These are phyloP conservation scores for Cornus florida DNA, from an alignment of 148 eudicot genomes.

Conservation along the genomic window DNA sequence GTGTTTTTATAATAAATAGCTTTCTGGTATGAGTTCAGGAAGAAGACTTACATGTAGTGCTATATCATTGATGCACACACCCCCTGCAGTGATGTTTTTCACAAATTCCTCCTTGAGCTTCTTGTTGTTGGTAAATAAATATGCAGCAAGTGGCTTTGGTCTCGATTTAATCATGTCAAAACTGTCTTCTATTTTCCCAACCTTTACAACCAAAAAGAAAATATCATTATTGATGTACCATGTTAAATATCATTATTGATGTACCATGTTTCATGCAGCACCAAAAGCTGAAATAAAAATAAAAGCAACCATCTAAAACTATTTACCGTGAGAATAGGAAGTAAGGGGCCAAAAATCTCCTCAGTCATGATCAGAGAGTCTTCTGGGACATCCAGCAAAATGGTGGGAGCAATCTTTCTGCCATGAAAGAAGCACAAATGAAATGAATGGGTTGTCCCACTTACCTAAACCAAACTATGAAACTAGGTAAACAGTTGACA, in stretches of 20 bases:
- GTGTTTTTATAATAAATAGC: neutral
- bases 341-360: constrained; percentile 77
- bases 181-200: constrained; percentile 51
- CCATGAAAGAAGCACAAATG: constrained; percentile 6
- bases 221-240: neutral
- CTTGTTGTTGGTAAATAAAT: constrained; percentile 59
- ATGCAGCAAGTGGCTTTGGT: constrained; percentile 70
- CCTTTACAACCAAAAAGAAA: constrained; percentile 29
- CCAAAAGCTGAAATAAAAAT: neutral
- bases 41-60: constrained; percentile 46
- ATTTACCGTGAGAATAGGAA: constrained; percentile 63
- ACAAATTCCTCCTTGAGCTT: constrained; percentile 48
- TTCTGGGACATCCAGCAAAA: constrained; percentile 59
- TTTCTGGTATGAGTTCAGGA: neutral
- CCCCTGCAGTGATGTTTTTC: constrained; percentile 49
- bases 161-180: constrained; percentile 38
- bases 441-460: neutral
- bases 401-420: constrained; percentile 66
- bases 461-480: neutral
- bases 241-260: constrained; percentile 1
- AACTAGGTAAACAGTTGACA: neutral
- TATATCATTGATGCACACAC: constrained; percentile 53
- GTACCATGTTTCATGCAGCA: neutral
- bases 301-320: neutral
- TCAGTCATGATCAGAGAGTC: constrained; percentile 65